Evolutionary conservation across 495 filamentous ascomycete species (phyloP).

Genomic region (Lepidopterella palustris): DNA sequence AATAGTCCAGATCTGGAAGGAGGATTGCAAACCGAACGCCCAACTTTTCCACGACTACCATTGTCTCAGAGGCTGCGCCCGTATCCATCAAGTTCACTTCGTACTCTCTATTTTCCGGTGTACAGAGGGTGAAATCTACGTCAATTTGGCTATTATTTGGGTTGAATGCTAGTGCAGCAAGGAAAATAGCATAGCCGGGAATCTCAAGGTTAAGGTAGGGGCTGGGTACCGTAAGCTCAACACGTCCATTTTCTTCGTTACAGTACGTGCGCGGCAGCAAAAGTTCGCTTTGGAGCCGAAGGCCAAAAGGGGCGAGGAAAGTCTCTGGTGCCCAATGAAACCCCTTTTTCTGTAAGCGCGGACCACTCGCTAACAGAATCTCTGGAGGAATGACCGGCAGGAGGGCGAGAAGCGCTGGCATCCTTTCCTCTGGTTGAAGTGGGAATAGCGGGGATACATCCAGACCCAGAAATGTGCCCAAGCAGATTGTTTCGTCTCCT

Average conservation of each 20-base stretch:
- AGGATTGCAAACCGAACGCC: background rate
- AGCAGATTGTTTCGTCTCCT: background rate
- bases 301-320: background rate
- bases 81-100: background rate
- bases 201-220: background rate
- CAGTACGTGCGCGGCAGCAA: background rate
- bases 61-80: background rate
- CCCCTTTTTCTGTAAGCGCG: background rate
- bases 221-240: background rate
- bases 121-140: no score
- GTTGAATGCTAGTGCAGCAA: background rate
- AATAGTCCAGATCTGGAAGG: background rate
- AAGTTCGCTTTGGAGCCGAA: background rate
- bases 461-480: background rate
- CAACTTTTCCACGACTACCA: background rate
- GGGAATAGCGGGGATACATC: background rate
- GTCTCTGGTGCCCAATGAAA: conserved; percentile 4
- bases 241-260: background rate
- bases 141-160: background rate
- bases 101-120: background rate
- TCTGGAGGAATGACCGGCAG: conserved; percentile 3
- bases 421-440: background rate
- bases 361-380: background rate
- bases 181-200: background rate
- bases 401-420: background rate